Conservation (phyloP, 2,329 filamentous ascomycete genomes). For the Diaporthe humulicola region DNA sequence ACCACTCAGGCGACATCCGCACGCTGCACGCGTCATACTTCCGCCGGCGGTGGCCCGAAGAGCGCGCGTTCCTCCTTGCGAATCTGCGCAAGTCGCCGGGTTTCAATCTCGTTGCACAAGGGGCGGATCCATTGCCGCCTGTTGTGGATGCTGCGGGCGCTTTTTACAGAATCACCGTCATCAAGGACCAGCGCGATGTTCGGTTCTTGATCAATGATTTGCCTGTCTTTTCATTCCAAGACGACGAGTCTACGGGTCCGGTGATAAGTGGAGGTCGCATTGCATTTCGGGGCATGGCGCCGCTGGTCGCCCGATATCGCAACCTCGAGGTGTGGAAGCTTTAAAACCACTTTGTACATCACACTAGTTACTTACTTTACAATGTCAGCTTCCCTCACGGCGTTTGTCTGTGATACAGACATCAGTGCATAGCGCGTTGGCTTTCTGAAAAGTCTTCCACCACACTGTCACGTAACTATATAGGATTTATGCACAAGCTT, state of each 20-base stretch:
- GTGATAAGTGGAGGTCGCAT: conserved; percentile 46
- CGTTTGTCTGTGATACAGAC: neutral
- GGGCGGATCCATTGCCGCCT: conserved; percentile 48
- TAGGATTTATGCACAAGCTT: no score
- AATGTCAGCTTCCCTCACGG: no score
- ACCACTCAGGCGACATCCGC: conserved; percentile 43
- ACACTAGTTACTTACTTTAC: neutral
- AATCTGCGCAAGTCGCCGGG: conserved; percentile 50
- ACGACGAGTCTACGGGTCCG: conserved; percentile 48
- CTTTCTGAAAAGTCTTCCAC: no score
- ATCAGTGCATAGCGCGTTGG: no score
- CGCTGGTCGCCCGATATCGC: conserved; percentile 1
- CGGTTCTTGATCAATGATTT: conserved; percentile 48
- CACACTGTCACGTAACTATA: no score
- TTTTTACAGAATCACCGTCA: conserved; percentile 49
- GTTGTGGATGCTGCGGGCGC: conserved; percentile 47
- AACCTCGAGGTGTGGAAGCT: conserved; percentile 24
- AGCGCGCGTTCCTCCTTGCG: conserved; percentile 47
- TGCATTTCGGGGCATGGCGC: conserved; percentile 43
- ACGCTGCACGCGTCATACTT: conserved; percentile 44
- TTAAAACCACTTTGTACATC: neutral
- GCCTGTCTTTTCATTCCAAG: conserved; percentile 45
- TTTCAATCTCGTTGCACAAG: conserved; percentile 47
- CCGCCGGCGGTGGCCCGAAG: conserved; percentile 46
- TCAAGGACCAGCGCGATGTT: conserved; percentile 48